Evolutionary conservation across 208 protist species (phyloP), one percentile per base, ranked within the genome.

Genomic region (Trypanosoma boissoni): DNA sequence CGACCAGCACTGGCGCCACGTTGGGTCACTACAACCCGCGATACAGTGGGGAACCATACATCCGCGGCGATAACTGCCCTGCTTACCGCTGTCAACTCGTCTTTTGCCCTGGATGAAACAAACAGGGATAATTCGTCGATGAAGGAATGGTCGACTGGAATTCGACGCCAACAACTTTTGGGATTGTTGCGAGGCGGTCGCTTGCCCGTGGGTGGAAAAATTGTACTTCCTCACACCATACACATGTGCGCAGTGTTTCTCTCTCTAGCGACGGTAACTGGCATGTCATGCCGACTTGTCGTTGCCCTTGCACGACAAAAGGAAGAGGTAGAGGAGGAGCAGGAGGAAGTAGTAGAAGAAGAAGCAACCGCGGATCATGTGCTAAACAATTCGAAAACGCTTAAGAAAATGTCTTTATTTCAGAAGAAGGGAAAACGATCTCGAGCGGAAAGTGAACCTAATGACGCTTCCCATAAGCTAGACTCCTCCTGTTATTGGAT

Each of bases 401-500:
- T 48, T 12, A 29, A 43, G 36, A 60, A 12, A 32, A 41, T 68
- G 50, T 78, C 46, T 79, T 76, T 65, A 34, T 72, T 63, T 66
- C 10, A 41, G 12, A 69, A 28, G 68, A 80, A 64, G 43, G 50
- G 36, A 7, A 45, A 37, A 16, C 57, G 26, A 32, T 37, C 26
- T 18, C 41, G 61, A 37, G 48, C 20, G 50, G 39, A 32, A 12
- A 50, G n/a, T 7, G 49, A 68, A 28, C 37, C 12, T 37, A 64
- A 74, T 20, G 39, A 66, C 44, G 18, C 66, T 8, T 80, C 78
- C 0, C 72, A 78, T 52, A 84, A 79, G 44, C 52, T 86, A 8
- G 85, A 82, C 14, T 80, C 70, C 8, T 91, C 82, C 29, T 92
- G 81, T 58, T 91, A 86, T 53, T 96, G 90, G 90, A 72, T 83